Evolutionary conservation across 495 filamentous ascomycete species (phyloP).

Genomic region (Penicillium subrubescens): DNA sequence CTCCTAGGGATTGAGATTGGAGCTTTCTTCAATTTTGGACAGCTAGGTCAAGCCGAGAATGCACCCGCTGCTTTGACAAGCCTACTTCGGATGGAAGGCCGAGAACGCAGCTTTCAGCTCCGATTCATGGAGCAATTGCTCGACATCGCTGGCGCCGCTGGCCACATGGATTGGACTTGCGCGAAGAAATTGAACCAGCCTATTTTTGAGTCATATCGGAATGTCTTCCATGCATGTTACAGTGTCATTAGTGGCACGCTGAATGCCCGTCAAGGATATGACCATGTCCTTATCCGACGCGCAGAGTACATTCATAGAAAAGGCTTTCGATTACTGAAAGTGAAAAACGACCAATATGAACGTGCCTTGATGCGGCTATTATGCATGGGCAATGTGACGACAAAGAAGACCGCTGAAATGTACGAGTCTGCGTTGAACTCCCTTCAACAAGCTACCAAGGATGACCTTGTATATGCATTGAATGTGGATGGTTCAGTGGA

Average conservation of each 20-base stretch:
- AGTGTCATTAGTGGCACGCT: slow-evolving; percentile 24
- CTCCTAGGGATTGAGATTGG: slow-evolving; percentile 47
- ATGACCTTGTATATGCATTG: slow-evolving; percentile 24
- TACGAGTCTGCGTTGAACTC: slow-evolving; percentile 30
- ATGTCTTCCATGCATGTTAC: slow-evolving; percentile 32
- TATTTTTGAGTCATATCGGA: slow-evolving; percentile 33
- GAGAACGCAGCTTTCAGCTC: slow-evolving; percentile 32
- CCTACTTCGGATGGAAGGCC: slow-evolving; percentile 26
- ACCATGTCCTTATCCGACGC: slow-evolving; percentile 31
- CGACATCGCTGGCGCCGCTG: slow-evolving; percentile 40
- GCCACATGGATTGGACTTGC: slow-evolving; percentile 40
- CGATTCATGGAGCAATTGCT: slow-evolving; percentile 42
- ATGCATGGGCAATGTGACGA: slow-evolving; percentile 38
- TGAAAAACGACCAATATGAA: slow-evolving; percentile 22
- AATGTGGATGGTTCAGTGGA: slow-evolving; percentile 34
- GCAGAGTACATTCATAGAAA: slow-evolving; percentile 18
- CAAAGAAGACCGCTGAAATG: slow-evolving; percentile 27
- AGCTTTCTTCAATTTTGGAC: slow-evolving; percentile 47
- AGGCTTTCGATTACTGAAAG: slow-evolving; percentile 29
- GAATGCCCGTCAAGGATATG: slow-evolving; percentile 34
- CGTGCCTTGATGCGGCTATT: slow-evolving; percentile 36
- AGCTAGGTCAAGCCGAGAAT: slow-evolving; percentile 44
- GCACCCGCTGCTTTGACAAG: slow-evolving; percentile 29
- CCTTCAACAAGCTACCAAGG: slow-evolving; percentile 22
- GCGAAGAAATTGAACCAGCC: slow-evolving; percentile 38